Base-by-base conservation (phyloP, 2,329 filamentous ascomycete species). In the Teratosphaeria zuluensis region DNA sequence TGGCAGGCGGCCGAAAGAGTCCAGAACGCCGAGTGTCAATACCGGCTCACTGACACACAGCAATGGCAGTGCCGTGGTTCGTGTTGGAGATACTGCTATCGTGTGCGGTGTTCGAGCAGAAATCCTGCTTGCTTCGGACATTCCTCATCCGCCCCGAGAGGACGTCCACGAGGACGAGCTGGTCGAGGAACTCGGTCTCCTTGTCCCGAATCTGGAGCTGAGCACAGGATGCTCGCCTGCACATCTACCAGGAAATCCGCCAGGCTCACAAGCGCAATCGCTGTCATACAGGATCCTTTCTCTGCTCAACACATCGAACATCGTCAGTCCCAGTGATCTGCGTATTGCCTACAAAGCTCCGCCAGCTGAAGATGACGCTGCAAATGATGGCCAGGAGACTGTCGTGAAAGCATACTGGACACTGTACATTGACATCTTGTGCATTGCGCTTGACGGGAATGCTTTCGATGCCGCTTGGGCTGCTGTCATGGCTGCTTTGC, bases 201-300 rank as follows among this genome's bases (percentile, higher is more conserved):
- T 99, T 2, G 92, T 99, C 1, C 92, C 94, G 1, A 99, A 99
- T 70, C 84, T 99, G 58, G 94, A 96, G 70, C 78, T 99, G 33
- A 88, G 87, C 35, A 99, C 94, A 0, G 94, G 94, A 38, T 95
- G 89, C 70, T 89, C 91, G 6, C 92, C 92, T 2, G 82, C 87
- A 24, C 90, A 92, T 66, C 80, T 96, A 19, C 91, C 94, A 0
- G 91, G 92, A 53, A 87, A 87, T 9, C 87, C 94, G 24, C 94
- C 90, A 1, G 86, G 84, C 5, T 81, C 85, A 0, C 80, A 91
- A 35, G 92, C 91, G 2, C 94, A 99, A 76, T 88, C 88, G 3
- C 78, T 99, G 32, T 90, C 89, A 64, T 90, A 92, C 60, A 81
- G 90, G 58, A 77, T 96, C 46, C 86, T 88, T 66, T 85, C 86